phyloP scores from a whole-genome alignment of 495 filamentous ascomycete species.

The Penicillium longicatenatum region DNA sequence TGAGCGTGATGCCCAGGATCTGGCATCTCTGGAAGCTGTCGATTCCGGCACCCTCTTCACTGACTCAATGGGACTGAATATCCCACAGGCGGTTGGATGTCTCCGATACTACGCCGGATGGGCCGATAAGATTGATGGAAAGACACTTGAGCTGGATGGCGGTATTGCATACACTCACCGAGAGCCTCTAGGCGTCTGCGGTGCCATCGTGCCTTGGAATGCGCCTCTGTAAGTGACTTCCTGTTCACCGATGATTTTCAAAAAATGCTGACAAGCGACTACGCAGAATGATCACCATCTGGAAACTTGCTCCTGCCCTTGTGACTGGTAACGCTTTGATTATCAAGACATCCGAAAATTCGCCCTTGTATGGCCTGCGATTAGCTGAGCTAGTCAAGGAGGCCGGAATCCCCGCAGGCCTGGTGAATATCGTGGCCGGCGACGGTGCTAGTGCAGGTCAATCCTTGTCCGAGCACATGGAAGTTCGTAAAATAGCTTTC shows the following conservation, averaged over 20 bases:
- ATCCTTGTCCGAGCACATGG: constrained; percentile 72
- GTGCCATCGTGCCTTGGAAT: constrained; percentile 42
- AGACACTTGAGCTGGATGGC: constrained; percentile 27
- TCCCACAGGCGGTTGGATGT: constrained; percentile 24
- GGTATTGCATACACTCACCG: constrained; percentile 32
- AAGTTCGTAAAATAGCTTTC: constrained; percentile 72
- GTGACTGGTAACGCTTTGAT: constrained; percentile 66
- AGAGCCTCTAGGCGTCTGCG: constrained; percentile 41
- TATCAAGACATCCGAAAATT: constrained; percentile 88
- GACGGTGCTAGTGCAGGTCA: constrained; percentile 76
- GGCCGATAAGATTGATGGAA: constrained; percentile 39
- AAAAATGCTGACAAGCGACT: not conserved
- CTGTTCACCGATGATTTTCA: constrained; percentile 17
- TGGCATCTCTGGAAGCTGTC: constrained; percentile 33
- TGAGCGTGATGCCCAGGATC: constrained; percentile 25
- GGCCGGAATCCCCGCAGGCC: constrained; percentile 85
- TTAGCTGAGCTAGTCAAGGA: constrained; percentile 78
- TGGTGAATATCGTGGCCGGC: constrained; percentile 86
- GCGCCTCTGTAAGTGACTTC: constrained; percentile 33
- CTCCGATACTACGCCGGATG: constrained; percentile 39
- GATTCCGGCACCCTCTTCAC: constrained; percentile 29
- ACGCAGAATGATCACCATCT: constrained; percentile 66
- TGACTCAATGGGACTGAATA: constrained; percentile 24
- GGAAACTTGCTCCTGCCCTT: constrained; percentile 59
- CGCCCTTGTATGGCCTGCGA: constrained; percentile 86